Conservation (phyloP, 208 protist species). For the Porcisia deanei region DNA sequence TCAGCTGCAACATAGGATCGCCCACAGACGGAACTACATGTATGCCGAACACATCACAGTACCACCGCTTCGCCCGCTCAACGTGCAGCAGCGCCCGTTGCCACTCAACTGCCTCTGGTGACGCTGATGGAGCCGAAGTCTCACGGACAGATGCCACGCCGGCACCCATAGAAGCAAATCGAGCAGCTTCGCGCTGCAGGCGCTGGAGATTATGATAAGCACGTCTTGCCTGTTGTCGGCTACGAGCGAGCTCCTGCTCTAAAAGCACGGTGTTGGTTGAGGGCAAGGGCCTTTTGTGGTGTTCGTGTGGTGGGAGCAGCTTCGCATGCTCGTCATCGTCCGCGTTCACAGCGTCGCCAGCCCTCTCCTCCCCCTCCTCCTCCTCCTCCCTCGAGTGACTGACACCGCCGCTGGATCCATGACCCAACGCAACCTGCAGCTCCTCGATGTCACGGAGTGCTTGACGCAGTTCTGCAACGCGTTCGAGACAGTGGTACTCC, state of each 20-base stretch:
- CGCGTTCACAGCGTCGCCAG: not conserved
- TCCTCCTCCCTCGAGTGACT: conserved; percentile 8
- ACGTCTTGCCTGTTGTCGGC: conserved; percentile 22
- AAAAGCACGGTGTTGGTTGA: conserved; percentile 16
- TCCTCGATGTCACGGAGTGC: conserved; percentile 35
- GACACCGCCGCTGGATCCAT: not conserved
- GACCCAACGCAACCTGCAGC: conserved; percentile 9
- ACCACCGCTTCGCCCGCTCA: conserved; percentile 49
- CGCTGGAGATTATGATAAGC: conserved; percentile 31
- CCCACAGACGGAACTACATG: conserved; percentile 23
- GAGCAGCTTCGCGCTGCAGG: conserved; percentile 38
- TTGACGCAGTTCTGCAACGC: conserved; percentile 42
- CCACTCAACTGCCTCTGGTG: conserved; percentile 6
- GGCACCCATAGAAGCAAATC: conserved; percentile 9
- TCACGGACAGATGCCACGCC: not conserved
- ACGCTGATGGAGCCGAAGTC: not conserved
- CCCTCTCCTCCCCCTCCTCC: not conserved
- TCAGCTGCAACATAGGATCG: conserved; percentile 14
- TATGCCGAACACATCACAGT: conserved; percentile 49
- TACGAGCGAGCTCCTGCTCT: conserved; percentile 28
- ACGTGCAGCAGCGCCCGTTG: conserved; percentile 36
- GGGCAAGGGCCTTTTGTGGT: not conserved
- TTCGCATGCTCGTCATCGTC: conserved; percentile 11
- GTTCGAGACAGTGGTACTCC: conserved; percentile 55
- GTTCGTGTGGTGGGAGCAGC: conserved; percentile 16